Evolutionary conservation across 2,329 filamentous ascomycete species (phyloP).

Genomic region (Colletotrichum viniferum): DNA sequence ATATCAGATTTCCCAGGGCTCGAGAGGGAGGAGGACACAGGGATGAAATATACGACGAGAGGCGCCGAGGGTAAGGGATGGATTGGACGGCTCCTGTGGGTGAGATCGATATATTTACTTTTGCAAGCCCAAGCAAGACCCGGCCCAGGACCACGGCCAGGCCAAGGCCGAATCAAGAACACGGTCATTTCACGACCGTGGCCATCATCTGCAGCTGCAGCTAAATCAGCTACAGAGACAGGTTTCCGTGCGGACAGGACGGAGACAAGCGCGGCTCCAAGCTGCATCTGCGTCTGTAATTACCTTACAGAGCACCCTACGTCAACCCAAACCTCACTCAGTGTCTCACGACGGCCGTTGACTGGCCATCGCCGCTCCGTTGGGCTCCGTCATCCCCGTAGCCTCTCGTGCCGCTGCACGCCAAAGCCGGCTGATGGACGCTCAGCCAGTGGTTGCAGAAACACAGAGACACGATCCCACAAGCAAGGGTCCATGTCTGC

Average conservation of each 20-base stretch:
- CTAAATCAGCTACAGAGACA: neutral
- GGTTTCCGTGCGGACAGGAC: neutral
- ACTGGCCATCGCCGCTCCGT: conserved; percentile 11
- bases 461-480: conserved; percentile 11
- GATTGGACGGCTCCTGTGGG: neutral
- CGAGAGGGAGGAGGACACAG: conserved; percentile 13
- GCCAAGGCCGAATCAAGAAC: neutral
- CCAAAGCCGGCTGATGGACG: neutral
- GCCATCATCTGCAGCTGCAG: neutral
- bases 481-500: conserved; percentile 13
- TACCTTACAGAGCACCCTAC: neutral
- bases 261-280: neutral
- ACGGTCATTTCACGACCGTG: neutral
- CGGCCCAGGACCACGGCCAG: neutral
- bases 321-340: neutral
- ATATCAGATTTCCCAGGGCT: neutral
- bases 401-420: neutral
- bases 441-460: conserved; percentile 16
- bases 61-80: conserved; percentile 12
- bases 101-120: conserved; percentile 22
- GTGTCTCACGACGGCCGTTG: conserved; percentile 14
- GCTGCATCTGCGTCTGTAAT: neutral
- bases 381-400: neutral
- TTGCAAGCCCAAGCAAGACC: conserved; percentile 8
- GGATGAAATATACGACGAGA: conserved; percentile 17